These are phyloP conservation scores for Mortierella sp. DNA, from an alignment of 371 early-diverging fungal species.

Conservation along the genomic window DNA sequence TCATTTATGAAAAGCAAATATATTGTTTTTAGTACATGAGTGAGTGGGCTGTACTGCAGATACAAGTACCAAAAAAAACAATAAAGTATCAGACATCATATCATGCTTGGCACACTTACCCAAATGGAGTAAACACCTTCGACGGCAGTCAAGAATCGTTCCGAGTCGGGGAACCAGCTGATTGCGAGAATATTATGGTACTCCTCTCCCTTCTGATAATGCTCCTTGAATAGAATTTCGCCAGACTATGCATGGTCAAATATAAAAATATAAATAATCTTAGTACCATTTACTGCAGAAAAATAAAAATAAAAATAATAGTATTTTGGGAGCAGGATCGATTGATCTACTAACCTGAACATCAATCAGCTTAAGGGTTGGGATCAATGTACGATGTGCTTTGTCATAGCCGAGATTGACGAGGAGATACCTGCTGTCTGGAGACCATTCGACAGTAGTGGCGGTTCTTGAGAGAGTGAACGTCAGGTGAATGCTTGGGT, in stretches of 20 bases:
- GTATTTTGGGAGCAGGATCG: no score
- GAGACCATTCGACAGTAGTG: conserved; percentile 29
- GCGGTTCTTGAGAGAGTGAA: conserved; percentile 17
- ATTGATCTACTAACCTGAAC: conserved; percentile 22
- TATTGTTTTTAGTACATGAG: no score
- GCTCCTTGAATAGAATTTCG: conserved; percentile 16
- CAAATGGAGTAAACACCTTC: conserved; percentile 23
- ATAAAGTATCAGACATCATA: not conserved
- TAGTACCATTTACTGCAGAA: not conserved
- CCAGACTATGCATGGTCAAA: no score
- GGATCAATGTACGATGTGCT: not conserved
- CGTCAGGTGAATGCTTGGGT: conserved; percentile 32
- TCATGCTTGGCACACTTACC: conserved; percentile 10
- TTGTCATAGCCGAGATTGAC: conserved; percentile 18
- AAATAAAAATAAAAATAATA: not conserved
- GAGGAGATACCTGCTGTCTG: conserved; percentile 33
- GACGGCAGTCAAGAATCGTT: conserved; percentile 25
- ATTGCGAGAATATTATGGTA: not conserved
- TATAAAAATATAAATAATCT: not conserved
- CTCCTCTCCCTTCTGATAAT: not conserved
- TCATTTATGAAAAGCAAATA: not conserved
- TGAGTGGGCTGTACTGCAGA: no score
- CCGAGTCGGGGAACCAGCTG: conserved; percentile 38
- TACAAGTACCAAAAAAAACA: not conserved
- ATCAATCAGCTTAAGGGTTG: conserved; percentile 18